phyloP scores from a whole-genome alignment of 306 rosid genomes.

The Prunus mongolica region DNA sequence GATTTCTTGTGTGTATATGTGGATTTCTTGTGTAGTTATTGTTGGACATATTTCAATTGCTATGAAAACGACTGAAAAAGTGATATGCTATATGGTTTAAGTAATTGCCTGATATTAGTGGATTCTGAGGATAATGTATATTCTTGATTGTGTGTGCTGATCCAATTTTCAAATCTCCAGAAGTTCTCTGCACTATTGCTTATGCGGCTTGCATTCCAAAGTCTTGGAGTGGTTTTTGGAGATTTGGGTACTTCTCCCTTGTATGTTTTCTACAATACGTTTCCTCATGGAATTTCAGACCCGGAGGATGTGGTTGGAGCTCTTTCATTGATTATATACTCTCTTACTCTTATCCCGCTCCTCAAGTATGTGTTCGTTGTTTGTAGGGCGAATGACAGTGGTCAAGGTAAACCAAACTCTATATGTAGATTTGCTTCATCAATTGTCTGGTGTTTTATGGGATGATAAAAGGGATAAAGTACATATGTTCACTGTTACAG shows the following conservation, averaged over 20 bases:
- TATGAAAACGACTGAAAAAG: neutral
- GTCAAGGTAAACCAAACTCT: constrained; percentile 70
- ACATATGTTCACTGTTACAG: neutral
- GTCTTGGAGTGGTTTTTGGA: constrained; percentile 97
- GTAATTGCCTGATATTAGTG: neutral
- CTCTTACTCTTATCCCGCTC: constrained; percentile 93
- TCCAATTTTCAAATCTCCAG: constrained; percentile 43
- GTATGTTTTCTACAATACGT: constrained; percentile 92
- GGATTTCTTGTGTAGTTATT: neutral
- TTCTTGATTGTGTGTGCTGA: constrained; percentile 28
- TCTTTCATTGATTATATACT: constrained; percentile 91
- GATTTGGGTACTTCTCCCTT: constrained; percentile 98
- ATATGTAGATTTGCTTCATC: neutral
- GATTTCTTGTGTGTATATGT: neutral
- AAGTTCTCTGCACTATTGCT: constrained; percentile 77
- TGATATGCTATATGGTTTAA: neutral
- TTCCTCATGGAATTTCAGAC: constrained; percentile 66
- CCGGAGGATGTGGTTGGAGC: constrained; percentile 89
- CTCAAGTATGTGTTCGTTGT: constrained; percentile 87
- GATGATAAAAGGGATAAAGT: neutral
- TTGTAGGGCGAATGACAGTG: constrained; percentile 90
- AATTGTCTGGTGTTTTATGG: neutral
- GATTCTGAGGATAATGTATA: neutral
- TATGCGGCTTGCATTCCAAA: constrained; percentile 88
- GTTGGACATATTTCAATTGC: neutral